Evolutionary conservation across 2,329 filamentous ascomycete genomes (phyloP), one percentile per base, ranked within the genome.

Genomic region (Hypoxylon sp.): DNA sequence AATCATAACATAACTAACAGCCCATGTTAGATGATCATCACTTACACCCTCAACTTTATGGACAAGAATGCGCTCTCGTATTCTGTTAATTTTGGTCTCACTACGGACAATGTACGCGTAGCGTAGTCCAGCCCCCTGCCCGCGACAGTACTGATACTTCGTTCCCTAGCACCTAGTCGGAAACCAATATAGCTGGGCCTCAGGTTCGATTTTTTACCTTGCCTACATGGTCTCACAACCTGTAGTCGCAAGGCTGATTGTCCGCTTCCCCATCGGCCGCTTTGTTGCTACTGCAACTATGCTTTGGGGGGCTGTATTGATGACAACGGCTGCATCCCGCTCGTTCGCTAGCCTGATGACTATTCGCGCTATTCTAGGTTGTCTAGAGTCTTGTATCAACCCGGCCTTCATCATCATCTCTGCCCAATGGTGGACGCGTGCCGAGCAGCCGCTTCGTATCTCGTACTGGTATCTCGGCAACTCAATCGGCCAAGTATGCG

Each of bases 401-500:
- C 89, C 88, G 0, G 84, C 83, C 0, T 77, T 79, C 53, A 76
- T 78, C n/a, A 49, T 77, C 17, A 77, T 78, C 64, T 78, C 77
- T 69, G 73, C 75, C 5, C 77, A 78, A 60, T 80, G 77, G 79
- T 82, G 81, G 65, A 82, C 79, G 1, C 74, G 75, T 3, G 75
- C 78, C 2, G 83, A 86, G 72, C 84, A 86, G 70, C 83, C 83
- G 0, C 75, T 88, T 3, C 82, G 86, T 0, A 80, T 87, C 5
- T 85, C 85, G 53, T 79, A 83, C 0, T 89, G 86, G 76, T 88
- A 88, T 71, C 85, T 84, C 67, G 86, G 84, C 1, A 89, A 89
- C 68, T 87, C 87, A 2, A 80, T 89, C 11, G 87, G 86, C 2
- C 87, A 86, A 11, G 88, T 88, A 83, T 86, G 89, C 60, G 87